These are phyloP conservation scores for Triticum timopheevii DNA, from an alignment of 176 grass and related monocot species.

Conservation along the genomic window DNA sequence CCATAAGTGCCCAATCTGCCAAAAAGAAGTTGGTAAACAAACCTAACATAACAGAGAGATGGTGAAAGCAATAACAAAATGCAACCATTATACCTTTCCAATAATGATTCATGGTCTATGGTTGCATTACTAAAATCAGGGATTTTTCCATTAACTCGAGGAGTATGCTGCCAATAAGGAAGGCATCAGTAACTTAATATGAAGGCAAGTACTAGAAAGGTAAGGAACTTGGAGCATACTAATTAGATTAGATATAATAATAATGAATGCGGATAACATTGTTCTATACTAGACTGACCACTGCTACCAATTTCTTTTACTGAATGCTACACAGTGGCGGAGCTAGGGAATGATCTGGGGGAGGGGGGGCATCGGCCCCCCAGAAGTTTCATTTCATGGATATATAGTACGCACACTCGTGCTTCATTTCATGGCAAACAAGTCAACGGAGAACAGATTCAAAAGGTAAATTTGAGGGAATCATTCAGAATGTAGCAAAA, in stretches of 20 bases:
- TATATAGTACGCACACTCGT: too few relatives aligned
- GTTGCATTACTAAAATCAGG: slow-evolving; percentile 89
- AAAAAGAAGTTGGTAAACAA: slow-evolving; percentile 19
- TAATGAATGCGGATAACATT: background rate
- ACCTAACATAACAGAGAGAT: background rate
- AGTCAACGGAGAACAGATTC: background rate
- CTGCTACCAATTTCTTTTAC: background rate
- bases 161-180: slow-evolving; percentile 75
- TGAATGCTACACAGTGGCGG: background rate
- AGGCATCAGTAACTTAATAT: slow-evolving; percentile 32
- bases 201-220: background rate
- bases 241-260: background rate
- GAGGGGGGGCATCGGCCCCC: too few relatives aligned
- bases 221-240: slow-evolving; percentile 10
- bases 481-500: background rate
- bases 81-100: slow-evolving; percentile 65
- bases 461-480: slow-evolving; percentile 33
- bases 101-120: slow-evolving; percentile 83
- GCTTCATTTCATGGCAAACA: slow-evolving; percentile 18
- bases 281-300: background rate
- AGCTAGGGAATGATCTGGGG: too few relatives aligned
- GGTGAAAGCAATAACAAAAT: background rate
- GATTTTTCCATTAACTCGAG: slow-evolving; percentile 96
- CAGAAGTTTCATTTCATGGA: too few relatives aligned
- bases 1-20: slow-evolving; percentile 79